Conservation (phyloP, 495 filamentous ascomycete species). For the Eremomyces bilateralis region DNA sequence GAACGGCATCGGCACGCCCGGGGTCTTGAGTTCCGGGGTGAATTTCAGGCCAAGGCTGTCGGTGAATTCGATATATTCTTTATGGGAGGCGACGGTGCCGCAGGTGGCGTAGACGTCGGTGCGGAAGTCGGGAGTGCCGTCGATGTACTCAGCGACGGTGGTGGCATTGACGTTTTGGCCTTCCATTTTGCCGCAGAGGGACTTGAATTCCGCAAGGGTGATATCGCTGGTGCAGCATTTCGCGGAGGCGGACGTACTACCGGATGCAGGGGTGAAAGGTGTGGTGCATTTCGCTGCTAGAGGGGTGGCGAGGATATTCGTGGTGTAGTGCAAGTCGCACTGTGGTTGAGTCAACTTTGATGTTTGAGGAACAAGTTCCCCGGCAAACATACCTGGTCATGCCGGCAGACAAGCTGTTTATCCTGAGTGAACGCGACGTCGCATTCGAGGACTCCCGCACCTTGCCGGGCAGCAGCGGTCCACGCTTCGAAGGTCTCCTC, state of each 20-base stretch:
- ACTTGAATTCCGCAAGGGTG: constrained; percentile 34
- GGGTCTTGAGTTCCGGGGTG: constrained; percentile 39
- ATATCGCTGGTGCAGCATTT: constrained; percentile 44
- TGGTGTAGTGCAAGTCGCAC: constrained; percentile 42
- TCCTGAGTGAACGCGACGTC: constrained; percentile 41
- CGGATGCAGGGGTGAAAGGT: constrained; percentile 30
- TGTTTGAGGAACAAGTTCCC: too few relatives aligned
- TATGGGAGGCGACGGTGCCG: constrained; percentile 28
- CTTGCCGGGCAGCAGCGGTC: constrained; percentile 33
- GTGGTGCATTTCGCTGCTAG: constrained; percentile 37
- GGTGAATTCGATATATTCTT: constrained; percentile 31
- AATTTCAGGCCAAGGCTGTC: constrained; percentile 30
- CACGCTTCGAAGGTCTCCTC: constrained; percentile 32
- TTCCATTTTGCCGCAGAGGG: constrained; percentile 41
- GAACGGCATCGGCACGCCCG: constrained; percentile 37
- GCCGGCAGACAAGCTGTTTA: constrained; percentile 36
- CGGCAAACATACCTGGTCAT: too few relatives aligned
- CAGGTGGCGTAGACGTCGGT: constrained; percentile 38
- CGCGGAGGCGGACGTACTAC: constrained; percentile 22
- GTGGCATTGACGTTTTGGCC: constrained; percentile 31
- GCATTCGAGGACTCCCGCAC: constrained; percentile 42
- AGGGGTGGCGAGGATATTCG: constrained; percentile 32
- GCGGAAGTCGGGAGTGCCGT: constrained; percentile 30
- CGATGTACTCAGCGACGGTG: constrained; percentile 27
- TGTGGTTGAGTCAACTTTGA: too few relatives aligned